Evolutionary conservation across 1,139 yeast species (phyloP).

Genomic region (Lodderomyces elongisporus): DNA sequence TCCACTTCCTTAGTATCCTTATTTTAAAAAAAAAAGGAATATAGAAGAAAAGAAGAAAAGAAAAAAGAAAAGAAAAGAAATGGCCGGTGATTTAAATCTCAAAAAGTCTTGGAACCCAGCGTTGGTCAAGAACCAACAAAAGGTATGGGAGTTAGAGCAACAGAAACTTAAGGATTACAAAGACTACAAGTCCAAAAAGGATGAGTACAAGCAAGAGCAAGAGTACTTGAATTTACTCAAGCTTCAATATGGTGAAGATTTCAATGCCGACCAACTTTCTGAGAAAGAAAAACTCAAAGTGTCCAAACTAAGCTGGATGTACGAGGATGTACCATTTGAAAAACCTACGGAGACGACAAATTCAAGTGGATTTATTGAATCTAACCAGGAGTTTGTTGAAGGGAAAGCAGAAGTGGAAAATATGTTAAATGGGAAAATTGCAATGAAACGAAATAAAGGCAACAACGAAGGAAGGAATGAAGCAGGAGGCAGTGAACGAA

Average conservation of each 20-base stretch:
- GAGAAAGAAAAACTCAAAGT: conserved; percentile 40
- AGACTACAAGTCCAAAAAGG: conserved; percentile 57
- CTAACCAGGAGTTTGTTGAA: conserved; percentile 31
- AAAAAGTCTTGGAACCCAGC: conserved; percentile 98
- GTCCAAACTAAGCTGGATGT: conserved; percentile 80
- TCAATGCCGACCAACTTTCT: conserved; percentile 24
- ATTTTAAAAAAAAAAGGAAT: too few relatives aligned
- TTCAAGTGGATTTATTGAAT: conserved; percentile 29
- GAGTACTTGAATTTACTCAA: conserved; percentile 56
- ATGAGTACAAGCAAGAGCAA: conserved; percentile 60
- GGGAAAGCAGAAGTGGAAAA: conserved; percentile 33
- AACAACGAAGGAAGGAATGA: conserved; percentile 6
- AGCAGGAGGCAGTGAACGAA: conserved; percentile 10
- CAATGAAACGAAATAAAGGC: too few relatives aligned
- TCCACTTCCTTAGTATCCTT: too few relatives aligned
- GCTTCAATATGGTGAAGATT: conserved; percentile 43
- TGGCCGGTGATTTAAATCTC: conserved; percentile 80
- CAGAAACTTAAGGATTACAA: conserved; percentile 68
- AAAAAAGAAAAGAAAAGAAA: too few relatives aligned
- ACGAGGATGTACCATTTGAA: conserved; percentile 39
- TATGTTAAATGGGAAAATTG: conserved; percentile 21
- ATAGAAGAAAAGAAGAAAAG: too few relatives aligned
- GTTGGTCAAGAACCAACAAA: conserved; percentile 74
- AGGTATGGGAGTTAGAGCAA: conserved; percentile 82
- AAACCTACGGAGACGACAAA: conserved; percentile 13